phyloP scores from a whole-genome alignment of 2,329 filamentous ascomycete species.

The Epichloe gansuensis region DNA sequence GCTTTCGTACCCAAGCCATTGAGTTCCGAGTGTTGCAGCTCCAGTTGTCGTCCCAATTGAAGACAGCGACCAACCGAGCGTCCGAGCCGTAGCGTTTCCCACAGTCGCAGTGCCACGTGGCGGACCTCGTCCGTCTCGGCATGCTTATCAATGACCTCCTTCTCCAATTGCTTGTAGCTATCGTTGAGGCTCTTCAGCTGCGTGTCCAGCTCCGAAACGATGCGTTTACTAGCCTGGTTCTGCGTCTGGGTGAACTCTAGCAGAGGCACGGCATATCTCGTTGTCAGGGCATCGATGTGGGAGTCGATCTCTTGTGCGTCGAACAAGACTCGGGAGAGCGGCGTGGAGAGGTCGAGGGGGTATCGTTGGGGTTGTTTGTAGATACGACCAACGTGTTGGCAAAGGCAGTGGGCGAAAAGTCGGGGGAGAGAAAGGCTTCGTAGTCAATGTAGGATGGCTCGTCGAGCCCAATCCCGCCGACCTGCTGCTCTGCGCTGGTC shows the following conservation, averaged over 20 bases:
- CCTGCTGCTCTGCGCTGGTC: not conserved
- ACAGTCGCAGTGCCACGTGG: slow-evolving; percentile 63
- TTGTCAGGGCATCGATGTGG: slow-evolving; percentile 82
- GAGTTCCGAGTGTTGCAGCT: slow-evolving; percentile 67
- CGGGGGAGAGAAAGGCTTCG: slow-evolving; percentile 73
- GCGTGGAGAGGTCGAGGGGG: slow-evolving; percentile 84
- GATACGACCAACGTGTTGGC: slow-evolving; percentile 79
- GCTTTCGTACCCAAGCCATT: slow-evolving; percentile 40
- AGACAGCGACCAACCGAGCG: slow-evolving; percentile 68
- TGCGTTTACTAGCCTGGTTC: slow-evolving; percentile 56
- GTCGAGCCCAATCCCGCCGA: slow-evolving; percentile 23
- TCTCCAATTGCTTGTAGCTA: slow-evolving; percentile 75
- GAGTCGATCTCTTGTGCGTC: slow-evolving; percentile 96
- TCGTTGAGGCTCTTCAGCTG: slow-evolving; percentile 73
- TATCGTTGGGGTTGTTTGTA: slow-evolving; percentile 87
- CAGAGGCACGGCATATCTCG: slow-evolving; percentile 69
- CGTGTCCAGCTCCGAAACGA: slow-evolving; percentile 64
- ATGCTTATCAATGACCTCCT: slow-evolving; percentile 76
- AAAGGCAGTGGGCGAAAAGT: slow-evolving; percentile 70
- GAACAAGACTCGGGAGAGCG: slow-evolving; percentile 85
- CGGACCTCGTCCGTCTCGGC: slow-evolving; percentile 76
- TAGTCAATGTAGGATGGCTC: slow-evolving; percentile 90
- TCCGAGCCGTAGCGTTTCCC: slow-evolving; percentile 67
- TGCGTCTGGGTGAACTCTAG: slow-evolving; percentile 67
- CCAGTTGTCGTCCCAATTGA: slow-evolving; percentile 72